These are phyloP conservation scores for Geotrichum carabidarum DNA, from an alignment of 1,139 yeast species.

Conservation along the genomic window DNA sequence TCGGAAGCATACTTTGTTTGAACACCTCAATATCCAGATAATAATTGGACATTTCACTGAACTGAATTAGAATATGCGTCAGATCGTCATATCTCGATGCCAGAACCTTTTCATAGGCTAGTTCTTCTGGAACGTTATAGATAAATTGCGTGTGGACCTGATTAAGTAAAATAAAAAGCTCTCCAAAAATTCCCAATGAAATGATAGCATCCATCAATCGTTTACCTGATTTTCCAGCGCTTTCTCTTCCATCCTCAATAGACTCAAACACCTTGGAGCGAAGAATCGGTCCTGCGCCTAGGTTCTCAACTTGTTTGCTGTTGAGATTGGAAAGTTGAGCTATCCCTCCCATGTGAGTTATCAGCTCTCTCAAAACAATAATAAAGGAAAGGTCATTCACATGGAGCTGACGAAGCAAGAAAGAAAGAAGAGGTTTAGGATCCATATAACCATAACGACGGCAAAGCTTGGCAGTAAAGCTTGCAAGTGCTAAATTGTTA, in stretches of 20 bases:
- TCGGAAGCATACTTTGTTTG: conserved; percentile 41
- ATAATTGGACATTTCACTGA: conserved; percentile 53
- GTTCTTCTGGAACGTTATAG: conserved; percentile 42
- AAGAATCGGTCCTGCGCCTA: conserved; percentile 61
- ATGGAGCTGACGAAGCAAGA: conserved; percentile 61
- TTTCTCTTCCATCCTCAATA: conserved; percentile 50
- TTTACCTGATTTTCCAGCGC: conserved; percentile 44
- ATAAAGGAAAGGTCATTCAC: conserved; percentile 59
- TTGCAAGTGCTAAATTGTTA: conserved; percentile 45
- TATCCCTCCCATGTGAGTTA: conserved; percentile 77
- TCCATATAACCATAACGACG: conserved; percentile 34
- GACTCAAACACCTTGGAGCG: conserved; percentile 54
- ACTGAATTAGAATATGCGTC: conserved; percentile 58
- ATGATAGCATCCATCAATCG: conserved; percentile 49
- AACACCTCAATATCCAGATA: conserved; percentile 44
- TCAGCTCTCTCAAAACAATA: conserved; percentile 62
- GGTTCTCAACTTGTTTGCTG: conserved; percentile 56
- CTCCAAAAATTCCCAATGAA: conserved; percentile 49
- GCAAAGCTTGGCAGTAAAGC: conserved; percentile 39
- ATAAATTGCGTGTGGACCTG: conserved; percentile 40
- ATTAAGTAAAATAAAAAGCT: conserved; percentile 60
- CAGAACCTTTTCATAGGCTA: conserved; percentile 60
- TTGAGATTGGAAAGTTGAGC: conserved; percentile 64
- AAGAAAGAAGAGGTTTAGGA: conserved; percentile 46
- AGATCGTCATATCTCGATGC: conserved; percentile 72